Percentiles rank a stretch among this genome's conserved stretches.
phyloP scores from a whole-genome alignment of 2,329 filamentous ascomycete species.

The Pseudomassariella vexata region DNA sequence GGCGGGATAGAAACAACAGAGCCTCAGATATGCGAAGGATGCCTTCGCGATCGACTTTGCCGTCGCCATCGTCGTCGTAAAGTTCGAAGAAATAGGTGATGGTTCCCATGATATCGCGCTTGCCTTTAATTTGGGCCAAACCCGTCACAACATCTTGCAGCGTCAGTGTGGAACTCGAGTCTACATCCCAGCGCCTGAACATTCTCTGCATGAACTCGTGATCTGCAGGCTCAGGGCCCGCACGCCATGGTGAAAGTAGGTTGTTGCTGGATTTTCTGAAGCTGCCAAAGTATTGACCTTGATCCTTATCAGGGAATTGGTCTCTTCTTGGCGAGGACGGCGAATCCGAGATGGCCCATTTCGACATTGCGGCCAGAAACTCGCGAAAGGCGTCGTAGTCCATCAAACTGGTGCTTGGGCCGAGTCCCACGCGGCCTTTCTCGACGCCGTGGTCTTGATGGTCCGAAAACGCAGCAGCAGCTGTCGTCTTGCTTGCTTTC shows the following conservation, averaged over 20 bases:
- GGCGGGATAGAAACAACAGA: conserved; percentile 81
- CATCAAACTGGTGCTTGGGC: conserved; percentile 88
- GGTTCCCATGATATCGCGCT: conserved; percentile 92
- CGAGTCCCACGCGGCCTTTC: conserved; percentile 80
- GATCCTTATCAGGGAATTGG: conserved; percentile 43
- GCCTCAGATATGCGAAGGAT: conserved; percentile 94
- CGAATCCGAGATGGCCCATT: conserved; percentile 89
- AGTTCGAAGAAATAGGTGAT: conserved; percentile 98
- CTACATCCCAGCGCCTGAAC: conserved; percentile 83
- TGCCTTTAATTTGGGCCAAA: conserved; percentile 85
- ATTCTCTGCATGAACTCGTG: conserved; percentile 90
- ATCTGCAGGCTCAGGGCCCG: conserved; percentile 67
- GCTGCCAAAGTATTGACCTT: conserved; percentile 55
- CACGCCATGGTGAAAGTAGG: conserved; percentile 46
- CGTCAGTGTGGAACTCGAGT: conserved; percentile 70
- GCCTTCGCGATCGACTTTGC: conserved; percentile 88
- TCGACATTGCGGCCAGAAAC: conserved; percentile 82
- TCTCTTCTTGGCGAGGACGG: conserved; percentile 53
- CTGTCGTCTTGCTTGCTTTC: conserved; percentile 55
- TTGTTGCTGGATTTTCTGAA: conserved; percentile 39
- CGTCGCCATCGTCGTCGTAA: conserved; percentile 89
- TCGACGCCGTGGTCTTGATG: conserved; percentile 55
- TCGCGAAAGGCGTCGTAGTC: conserved; percentile 95
- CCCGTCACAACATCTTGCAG: conserved; percentile 90
- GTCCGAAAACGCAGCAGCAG: conserved; percentile 29